Base-by-base conservation (phyloP, 768 basidiomycete species). In the Xerocomus potaroensis region DNA sequence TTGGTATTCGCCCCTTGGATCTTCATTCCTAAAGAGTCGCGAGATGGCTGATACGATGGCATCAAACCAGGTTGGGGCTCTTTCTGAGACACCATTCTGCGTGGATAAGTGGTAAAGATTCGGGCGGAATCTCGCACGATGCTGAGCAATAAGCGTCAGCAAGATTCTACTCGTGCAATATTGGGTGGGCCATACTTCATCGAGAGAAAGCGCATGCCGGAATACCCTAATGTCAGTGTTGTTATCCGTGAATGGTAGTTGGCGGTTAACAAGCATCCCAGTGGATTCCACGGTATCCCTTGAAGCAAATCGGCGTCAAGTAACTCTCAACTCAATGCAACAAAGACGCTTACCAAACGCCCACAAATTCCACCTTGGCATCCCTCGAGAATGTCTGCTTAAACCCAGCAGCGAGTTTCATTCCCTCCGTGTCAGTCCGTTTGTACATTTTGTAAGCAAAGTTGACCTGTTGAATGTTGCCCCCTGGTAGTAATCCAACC, bases 261-360 rank as follows among this genome's bases (percentile, higher is more conserved):
- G 74, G 8, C 76, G 71, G 3, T 74, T 69, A 66, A 72, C 67
- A n/a, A 91, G 47, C 1, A 84, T 54, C 0, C 89, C 89, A 18
- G 87, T 87, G 43, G 84, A 84, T 8, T 82, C 71, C 3, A 91
- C 87, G 0, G 88, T 91, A 48, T 91, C 88, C 88, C 87, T 78
- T 44, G 31, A 5, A 16, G 33, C 15, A 32, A 27, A n/a, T n/a
- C n/a, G n/a, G n/a, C n/a, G 21, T 24, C 63, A 23, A 53, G 37
- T 3, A 24, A 49, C 33, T 26, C 18, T 34, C 10, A 40, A 12
- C 15, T n/a, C 8, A 14, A 15, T 19, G 33, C 4, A 10, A 10
- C 10, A 27, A 32, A 1, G 27, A 33, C 8, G 24, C 76, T 21
- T 54, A 86, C 87, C 87, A 91, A 38, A 87, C 81, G 1, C 89